These are phyloP conservation scores for Ustilago sp. DNA, from an alignment of 1,284 basidiomycete genomes.

Conservation along the genomic window DNA sequence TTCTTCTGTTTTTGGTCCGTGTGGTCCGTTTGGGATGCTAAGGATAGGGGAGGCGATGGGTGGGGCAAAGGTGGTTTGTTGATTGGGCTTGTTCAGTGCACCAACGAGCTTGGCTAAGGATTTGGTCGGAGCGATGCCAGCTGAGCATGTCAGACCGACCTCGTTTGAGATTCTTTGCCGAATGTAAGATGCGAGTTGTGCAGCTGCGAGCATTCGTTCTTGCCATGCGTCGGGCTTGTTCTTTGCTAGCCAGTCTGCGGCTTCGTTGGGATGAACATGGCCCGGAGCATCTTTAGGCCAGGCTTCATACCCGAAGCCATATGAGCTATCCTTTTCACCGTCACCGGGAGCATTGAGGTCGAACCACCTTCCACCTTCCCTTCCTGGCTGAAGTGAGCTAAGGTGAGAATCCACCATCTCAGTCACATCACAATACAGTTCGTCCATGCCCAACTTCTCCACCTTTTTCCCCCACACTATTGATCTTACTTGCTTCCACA, in stretches of 20 bases:
- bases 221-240: conserved; percentile 40
- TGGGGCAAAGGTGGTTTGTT: conserved; percentile 63
- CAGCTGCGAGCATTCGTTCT: conserved; percentile 52
- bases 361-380: conserved; percentile 22
- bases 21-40: not conserved
- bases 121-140: conserved; percentile 68
- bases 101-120: conserved; percentile 69
- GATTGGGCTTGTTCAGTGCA: conserved; percentile 68
- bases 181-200: conserved; percentile 67
- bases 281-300: conserved; percentile 36
- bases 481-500: conserved; percentile 63
- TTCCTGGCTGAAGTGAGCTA: not conserved
- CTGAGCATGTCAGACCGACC: conserved; percentile 69
- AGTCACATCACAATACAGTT: conserved; percentile 70
- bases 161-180: conserved; percentile 61
- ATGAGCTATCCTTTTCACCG: not conserved
- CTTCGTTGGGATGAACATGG: conserved; percentile 24
- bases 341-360: conserved; percentile 18
- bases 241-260: conserved; percentile 15
- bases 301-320: conserved; percentile 57
- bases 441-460: conserved; percentile 71
- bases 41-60: conserved; percentile 2
- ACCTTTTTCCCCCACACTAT: conserved; percentile 60
- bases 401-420: conserved; percentile 67
- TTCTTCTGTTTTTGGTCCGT: conserved; percentile 4